Percentiles rank a stretch among this genome's conserved stretches.
These are phyloP conservation scores for Ganoderma multipileum DNA, from an alignment of 1,284 basidiomycete genomes.

Conservation along the genomic window DNA sequence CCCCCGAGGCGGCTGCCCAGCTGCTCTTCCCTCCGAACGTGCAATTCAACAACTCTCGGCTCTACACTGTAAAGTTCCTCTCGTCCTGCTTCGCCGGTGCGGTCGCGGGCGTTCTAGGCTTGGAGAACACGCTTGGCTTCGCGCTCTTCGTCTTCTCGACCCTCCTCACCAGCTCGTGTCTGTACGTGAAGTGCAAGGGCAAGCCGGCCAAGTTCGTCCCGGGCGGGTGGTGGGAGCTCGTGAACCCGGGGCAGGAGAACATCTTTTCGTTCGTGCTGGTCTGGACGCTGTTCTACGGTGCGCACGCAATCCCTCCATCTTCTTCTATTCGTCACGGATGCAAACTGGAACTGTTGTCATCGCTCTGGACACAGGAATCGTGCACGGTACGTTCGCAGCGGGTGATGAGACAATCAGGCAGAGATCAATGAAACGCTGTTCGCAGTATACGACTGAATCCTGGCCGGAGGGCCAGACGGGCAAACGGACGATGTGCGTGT, in stretches of 20 bases:
- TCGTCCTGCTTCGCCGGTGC: conserved; percentile 86
- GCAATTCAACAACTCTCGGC: conserved; percentile 68
- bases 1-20: conserved; percentile 59
- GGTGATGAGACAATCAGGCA: conserved; percentile 25
- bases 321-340: background rate
- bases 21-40: conserved; percentile 78
- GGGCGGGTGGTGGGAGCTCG: conserved; percentile 67
- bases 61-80: conserved; percentile 72
- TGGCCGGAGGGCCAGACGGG: conserved; percentile 9
- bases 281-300: conserved; percentile 91
- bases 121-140: conserved; percentile 85
- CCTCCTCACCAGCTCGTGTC: conserved; percentile 66
- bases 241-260: conserved; percentile 87
- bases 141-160: conserved; percentile 76
- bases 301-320: conserved; percentile 32
- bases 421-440: conserved; percentile 27
- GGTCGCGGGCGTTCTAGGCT: conserved; percentile 84
- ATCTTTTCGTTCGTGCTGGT: conserved; percentile 85
- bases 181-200: conserved; percentile 77
- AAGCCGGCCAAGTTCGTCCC: conserved; percentile 64
- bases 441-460: conserved; percentile 37
- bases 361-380: conserved; percentile 32
- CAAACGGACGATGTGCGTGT: background rate
- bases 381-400: conserved; percentile 35
- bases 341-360: conserved; percentile 3